Evolutionary conservation across 768 basidiomycete species (phyloP).

Genomic region (Boletus vinaceobasis): DNA sequence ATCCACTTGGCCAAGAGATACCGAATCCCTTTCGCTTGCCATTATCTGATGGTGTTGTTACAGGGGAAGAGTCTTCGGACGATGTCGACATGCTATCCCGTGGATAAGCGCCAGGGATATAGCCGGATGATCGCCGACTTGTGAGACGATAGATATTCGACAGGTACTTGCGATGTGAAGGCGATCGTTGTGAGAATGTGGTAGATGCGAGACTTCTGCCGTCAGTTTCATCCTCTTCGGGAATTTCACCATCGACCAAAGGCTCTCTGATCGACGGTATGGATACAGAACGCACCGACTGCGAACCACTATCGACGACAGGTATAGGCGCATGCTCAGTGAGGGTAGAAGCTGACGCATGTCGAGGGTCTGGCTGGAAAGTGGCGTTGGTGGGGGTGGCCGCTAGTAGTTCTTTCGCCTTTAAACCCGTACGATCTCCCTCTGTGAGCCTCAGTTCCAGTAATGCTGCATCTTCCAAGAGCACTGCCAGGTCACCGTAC

Average conservation of each 20-base stretch:
- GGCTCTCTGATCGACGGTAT: constrained; percentile 32
- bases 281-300: constrained; percentile 27
- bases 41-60: constrained; percentile 57
- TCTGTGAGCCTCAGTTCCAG: constrained; percentile 52
- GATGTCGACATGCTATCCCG: constrained; percentile 64
- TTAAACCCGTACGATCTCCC: constrained; percentile 32
- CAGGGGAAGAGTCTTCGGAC: constrained; percentile 62
- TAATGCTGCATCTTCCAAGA: constrained; percentile 57
- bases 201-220: constrained; percentile 33
- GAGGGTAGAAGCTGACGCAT: constrained; percentile 21
- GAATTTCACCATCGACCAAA: constrained; percentile 18
- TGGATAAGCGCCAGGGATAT: constrained; percentile 41
- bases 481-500: constrained; percentile 47
- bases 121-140: constrained; percentile 34
- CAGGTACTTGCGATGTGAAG: constrained; percentile 45
- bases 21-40: constrained; percentile 32
- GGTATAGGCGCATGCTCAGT: constrained; percentile 15
- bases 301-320: constrained; percentile 20
- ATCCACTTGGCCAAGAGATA: constrained; percentile 46
- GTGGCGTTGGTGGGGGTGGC: constrained; percentile 26
- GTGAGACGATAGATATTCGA: constrained; percentile 47
- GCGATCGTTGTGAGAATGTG: constrained; percentile 51
- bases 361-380: constrained; percentile 22
- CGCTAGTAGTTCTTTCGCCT: constrained; percentile 6
- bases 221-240: constrained; percentile 28